phyloP scores from a whole-genome alignment of 306 rosid genomes.

The Ceratonia siliqua region DNA sequence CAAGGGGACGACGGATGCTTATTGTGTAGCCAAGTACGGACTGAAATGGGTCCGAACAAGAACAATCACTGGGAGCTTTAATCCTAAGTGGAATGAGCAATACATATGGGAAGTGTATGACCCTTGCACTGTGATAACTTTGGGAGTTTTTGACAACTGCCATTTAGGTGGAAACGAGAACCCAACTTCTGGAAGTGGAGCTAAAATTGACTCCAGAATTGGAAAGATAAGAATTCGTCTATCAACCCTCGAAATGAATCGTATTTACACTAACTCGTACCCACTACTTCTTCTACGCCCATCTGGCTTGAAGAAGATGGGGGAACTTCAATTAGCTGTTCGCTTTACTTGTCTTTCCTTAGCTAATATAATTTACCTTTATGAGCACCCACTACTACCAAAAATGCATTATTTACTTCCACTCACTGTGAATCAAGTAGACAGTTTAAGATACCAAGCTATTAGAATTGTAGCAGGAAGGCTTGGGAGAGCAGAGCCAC shows the following conservation, averaged over 20 bases:
- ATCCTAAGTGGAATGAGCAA: constrained; percentile 65
- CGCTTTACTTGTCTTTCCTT: constrained; percentile 76
- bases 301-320: constrained; percentile 75
- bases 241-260: constrained; percentile 80
- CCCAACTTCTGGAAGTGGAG: constrained; percentile 41
- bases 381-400: constrained; percentile 62
- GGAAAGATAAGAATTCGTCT: constrained; percentile 83
- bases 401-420: constrained; percentile 89
- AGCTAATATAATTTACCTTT: constrained; percentile 70
- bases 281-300: constrained; percentile 66
- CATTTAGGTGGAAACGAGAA: constrained; percentile 60
- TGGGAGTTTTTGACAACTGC: constrained; percentile 79
- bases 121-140: constrained; percentile 65
- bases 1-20: constrained; percentile 60
- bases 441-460: constrained; percentile 71
- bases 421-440: constrained; percentile 81
- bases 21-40: constrained; percentile 82
- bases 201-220: constrained; percentile 54
- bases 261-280: constrained; percentile 73
- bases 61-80: constrained; percentile 59
- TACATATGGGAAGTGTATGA: constrained; percentile 68
- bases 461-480: constrained; percentile 72
- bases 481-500: constrained; percentile 81
- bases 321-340: constrained; percentile 75
- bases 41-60: constrained; percentile 88